These are phyloP conservation scores for Bolboschoenoplectus hybrid DNA, from an alignment of 202 grass and related monocot genomes.

Conservation along the genomic window DNA sequence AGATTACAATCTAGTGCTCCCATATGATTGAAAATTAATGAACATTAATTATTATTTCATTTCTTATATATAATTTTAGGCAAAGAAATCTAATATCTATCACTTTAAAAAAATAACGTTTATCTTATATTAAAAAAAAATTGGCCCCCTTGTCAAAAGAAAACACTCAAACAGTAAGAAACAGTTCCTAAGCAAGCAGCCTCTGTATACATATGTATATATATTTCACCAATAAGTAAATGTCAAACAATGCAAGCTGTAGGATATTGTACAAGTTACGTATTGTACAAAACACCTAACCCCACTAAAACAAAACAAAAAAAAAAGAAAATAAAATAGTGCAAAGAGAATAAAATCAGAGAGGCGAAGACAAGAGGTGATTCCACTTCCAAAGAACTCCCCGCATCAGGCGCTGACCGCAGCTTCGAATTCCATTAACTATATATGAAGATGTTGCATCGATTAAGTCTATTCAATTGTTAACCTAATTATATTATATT, in stretches of 20 bases:
- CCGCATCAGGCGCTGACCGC: slow-evolving; percentile 58
- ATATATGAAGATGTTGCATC: slow-evolving; percentile 12
- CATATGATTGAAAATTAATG: no score
- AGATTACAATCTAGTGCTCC: no score
- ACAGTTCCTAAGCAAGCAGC: neutral
- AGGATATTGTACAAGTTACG: neutral
- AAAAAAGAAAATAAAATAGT: slow-evolving; percentile 18
- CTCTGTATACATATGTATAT: neutral
- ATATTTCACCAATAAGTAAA: neutral
- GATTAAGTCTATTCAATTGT: slow-evolving; percentile 32
- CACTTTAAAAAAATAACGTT: no score
- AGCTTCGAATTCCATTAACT: slow-evolving; percentile 56
- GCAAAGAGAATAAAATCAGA: slow-evolving; percentile 32
- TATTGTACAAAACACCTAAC: slow-evolving; percentile 33
- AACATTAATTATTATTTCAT: no score
- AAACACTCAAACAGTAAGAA: neutral
- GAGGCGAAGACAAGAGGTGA: slow-evolving; percentile 30
- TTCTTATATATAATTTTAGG: no score
- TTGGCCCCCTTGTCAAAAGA: neutral
- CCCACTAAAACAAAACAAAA: slow-evolving; percentile 12
- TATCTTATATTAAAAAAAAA: neutral
- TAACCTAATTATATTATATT: neutral
- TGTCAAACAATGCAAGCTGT: slow-evolving; percentile 32
- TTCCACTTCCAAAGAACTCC: slow-evolving; percentile 44
- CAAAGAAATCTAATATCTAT: no score